Evolutionary conservation across 2,329 filamentous ascomycete genomes (phyloP).

Genomic region (Fusarium haematococcum): DNA sequence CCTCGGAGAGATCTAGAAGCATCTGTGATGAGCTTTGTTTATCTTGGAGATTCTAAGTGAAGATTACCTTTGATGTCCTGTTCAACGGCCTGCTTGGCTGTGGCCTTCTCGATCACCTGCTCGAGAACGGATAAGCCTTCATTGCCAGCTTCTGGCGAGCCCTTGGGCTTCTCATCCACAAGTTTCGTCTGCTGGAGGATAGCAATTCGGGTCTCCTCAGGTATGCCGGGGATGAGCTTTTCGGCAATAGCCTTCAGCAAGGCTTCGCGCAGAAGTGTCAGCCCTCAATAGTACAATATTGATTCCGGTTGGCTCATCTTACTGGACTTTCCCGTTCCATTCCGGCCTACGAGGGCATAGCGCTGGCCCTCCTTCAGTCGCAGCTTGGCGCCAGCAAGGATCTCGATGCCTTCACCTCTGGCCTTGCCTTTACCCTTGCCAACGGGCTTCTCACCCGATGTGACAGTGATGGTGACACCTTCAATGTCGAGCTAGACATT

Average conservation of each 20-base stretch:
- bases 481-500: slow-evolving; percentile 72
- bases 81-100: slow-evolving; percentile 66
- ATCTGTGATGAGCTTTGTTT: slow-evolving; percentile 26
- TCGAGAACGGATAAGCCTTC: slow-evolving; percentile 66
- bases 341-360: slow-evolving; percentile 84
- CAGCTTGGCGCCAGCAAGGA: slow-evolving; percentile 77
- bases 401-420: slow-evolving; percentile 67
- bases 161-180: slow-evolving; percentile 48
- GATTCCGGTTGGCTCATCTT: slow-evolving; percentile 42
- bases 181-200: slow-evolving; percentile 75
- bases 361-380: slow-evolving; percentile 78
- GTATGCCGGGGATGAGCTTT: slow-evolving; percentile 82
- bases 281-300: not conserved
- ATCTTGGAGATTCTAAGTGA: rapidly evolving
- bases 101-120: slow-evolving; percentile 73
- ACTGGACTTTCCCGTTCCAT: slow-evolving; percentile 88
- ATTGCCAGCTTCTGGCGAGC: slow-evolving; percentile 8
- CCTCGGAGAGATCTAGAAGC: slow-evolving; percentile 64
- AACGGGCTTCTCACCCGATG: slow-evolving; percentile 57
- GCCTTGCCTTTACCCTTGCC: slow-evolving; percentile 63
- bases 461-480: slow-evolving; percentile 77
- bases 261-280: slow-evolving; percentile 57
- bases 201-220: slow-evolving; percentile 72
- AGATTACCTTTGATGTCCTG: slow-evolving; percentile 69
- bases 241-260: slow-evolving; percentile 80